Base-by-base conservation (phyloP, 371 early-diverging fungal genomes). In the Phascolomyces articulosus region DNA sequence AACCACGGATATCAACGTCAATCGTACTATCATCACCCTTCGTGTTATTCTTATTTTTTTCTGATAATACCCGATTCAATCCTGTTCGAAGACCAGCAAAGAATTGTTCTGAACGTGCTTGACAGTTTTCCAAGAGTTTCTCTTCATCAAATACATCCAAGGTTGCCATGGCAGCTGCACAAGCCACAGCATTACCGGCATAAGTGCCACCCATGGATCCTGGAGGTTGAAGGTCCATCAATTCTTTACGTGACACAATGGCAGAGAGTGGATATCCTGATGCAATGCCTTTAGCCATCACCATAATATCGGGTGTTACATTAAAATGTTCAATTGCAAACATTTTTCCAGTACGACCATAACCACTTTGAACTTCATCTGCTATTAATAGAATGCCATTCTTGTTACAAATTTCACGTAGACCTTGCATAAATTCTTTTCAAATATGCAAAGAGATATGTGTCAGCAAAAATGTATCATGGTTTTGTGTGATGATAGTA, bases 401-500 rank as follows among this genome's bases (percentile, higher is more conserved):
- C 65, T 85, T 76, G 51, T 78, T 73, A 15, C 91, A 90, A 54
- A 92, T 65, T 21, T 81, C 79, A 11, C 90, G 75, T 51, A 91
- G 72, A 8, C 76, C 84, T 21, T 78, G 77, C 70, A 90, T 82
- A 71, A 89, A 93, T 18, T n/a, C n/a, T n/a, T n/a, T n/a, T n/a
- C n/a, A n/a, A n/a, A n/a, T n/a, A n/a, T n/a, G n/a, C n/a, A n/a
- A n/a, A n/a, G n/a, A n/a, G 65, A 31, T 34, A 34, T 34, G 2
- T 34, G 11, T 34, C 9, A 9, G 34, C 70, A 57, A 84, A 58
- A 55, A 8, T n/a, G n/a, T n/a, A n/a, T n/a, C n/a, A n/a, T n/a
- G n/a, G n/a, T n/a, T n/a, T n/a, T n/a, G n/a, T n/a, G n/a, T n/a
- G n/a, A n/a, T n/a, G n/a, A n/a, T n/a, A n/a, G n/a, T n/a, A n/a